Percentiles rank a stretch among this genome's conserved stretches.
Evolutionary conservation across 1,139 yeast species (phyloP).

Genomic region (Geotrichum citri-aurantii): DNA sequence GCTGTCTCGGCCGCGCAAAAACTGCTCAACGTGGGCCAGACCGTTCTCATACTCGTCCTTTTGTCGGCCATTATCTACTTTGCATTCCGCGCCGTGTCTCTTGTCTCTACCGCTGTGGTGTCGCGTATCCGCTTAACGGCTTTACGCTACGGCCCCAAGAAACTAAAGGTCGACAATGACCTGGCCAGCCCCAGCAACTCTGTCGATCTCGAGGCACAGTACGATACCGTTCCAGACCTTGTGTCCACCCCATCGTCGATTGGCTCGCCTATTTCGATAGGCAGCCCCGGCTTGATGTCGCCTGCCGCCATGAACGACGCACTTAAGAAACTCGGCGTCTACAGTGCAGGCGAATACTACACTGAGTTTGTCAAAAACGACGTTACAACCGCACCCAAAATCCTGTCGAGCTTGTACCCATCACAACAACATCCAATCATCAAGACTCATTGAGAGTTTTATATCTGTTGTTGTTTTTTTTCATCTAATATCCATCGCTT

Average conservation of each 20-base stretch:
- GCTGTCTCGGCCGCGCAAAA: neutral
- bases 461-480: neutral
- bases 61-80: slow-evolving; percentile 16
- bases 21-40: slow-evolving; percentile 1
- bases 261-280: slow-evolving; percentile 11
- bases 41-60: slow-evolving; percentile 9
- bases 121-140: slow-evolving; percentile 2
- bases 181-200: neutral
- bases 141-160: neutral
- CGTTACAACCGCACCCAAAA: neutral
- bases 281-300: slow-evolving; percentile 12
- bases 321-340: slow-evolving; percentile 16
- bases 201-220: slow-evolving; percentile 14
- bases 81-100: slow-evolving; percentile 1
- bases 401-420: neutral
- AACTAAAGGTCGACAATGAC: neutral
- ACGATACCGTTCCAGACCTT: slow-evolving; percentile 7
- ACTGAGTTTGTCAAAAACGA: neutral
- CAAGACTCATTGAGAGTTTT: neutral
- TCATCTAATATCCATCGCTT: neutral
- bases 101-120: neutral
- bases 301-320: slow-evolving; percentile 11
- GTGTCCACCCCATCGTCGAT: slow-evolving; percentile 14
- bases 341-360: neutral
- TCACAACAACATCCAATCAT: neutral